A percentile compares a stretch with the other conserved stretches of the same genome.
phyloP scores from a whole-genome alignment of 1,284 basidiomycete genomes.

The Leccinum pallidistipes region DNA sequence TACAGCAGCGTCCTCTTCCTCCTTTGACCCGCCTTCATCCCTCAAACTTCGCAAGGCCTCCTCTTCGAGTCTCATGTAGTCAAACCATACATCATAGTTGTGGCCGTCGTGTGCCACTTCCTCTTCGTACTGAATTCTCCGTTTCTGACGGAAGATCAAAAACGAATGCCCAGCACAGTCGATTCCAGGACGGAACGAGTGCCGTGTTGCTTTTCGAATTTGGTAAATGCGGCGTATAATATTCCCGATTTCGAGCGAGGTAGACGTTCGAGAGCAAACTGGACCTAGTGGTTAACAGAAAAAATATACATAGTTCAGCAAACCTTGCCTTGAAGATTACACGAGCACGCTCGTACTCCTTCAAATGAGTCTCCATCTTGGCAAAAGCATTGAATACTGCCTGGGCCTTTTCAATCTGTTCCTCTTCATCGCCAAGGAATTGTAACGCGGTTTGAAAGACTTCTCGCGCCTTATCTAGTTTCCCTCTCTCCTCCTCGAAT shows the following conservation, averaged over 20 bases:
- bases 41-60: constrained; percentile 75
- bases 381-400: constrained; percentile 96
- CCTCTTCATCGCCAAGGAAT: constrained; percentile 97
- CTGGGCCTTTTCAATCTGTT: constrained; percentile 96
- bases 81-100: constrained; percentile 99
- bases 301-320: background rate
- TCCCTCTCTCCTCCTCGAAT: constrained; percentile 91
- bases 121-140: constrained; percentile 97
- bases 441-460: constrained; percentile 97
- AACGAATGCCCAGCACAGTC: constrained; percentile 75
- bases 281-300: constrained; percentile 4
- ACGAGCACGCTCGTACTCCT: constrained; percentile 95
- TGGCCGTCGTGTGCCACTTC: constrained; percentile 85
- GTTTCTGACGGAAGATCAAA: constrained; percentile 38
- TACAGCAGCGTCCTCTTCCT: constrained; percentile 60
- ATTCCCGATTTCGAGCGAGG: constrained; percentile 87
- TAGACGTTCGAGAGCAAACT: constrained; percentile 92
- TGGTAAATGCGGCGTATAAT: constrained; percentile 89
- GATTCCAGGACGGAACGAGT: constrained; percentile 86
- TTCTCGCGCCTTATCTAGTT: constrained; percentile 88
- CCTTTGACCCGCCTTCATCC: constrained; percentile 72
- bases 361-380: constrained; percentile 95
- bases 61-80: constrained; percentile 93
- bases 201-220: constrained; percentile 98
- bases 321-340: constrained; percentile 89